Evolutionary conservation across 129 eudicot species (phyloP).

Genomic region (Scalesia atractyloides): DNA sequence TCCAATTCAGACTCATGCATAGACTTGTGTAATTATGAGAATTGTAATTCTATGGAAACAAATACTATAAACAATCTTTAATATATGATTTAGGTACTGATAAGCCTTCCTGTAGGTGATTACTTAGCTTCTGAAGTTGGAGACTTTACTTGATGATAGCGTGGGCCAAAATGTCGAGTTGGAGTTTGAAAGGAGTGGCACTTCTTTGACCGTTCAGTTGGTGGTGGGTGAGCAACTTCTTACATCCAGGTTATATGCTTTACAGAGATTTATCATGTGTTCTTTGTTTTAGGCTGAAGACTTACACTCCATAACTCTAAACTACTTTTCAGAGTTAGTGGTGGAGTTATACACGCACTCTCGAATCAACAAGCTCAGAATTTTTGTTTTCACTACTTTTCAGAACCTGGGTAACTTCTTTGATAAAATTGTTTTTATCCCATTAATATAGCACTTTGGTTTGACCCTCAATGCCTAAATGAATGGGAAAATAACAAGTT

Average conservation of each 20-base stretch:
- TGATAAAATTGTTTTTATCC: neutral
- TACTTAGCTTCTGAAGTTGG: slow-evolving; percentile 88
- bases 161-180: slow-evolving; percentile 70
- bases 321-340: slow-evolving; percentile 90
- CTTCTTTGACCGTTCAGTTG: slow-evolving; percentile 65
- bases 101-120: slow-evolving; percentile 57
- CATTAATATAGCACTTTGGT: no score
- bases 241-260: slow-evolving; percentile 10
- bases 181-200: slow-evolving; percentile 92
- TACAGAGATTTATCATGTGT: slow-evolving; percentile 14
- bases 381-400: slow-evolving; percentile 88
- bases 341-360: slow-evolving; percentile 86
- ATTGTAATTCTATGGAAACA: no score
- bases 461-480: no score
- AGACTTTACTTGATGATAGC: slow-evolving; percentile 81
- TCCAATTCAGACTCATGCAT: no score
- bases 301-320: slow-evolving; percentile 91
- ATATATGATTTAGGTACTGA: neutral
- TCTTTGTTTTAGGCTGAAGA: slow-evolving; percentile 72
- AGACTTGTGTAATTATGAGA: no score
- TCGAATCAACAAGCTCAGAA: slow-evolving; percentile 97
- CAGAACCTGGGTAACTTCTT: slow-evolving; percentile 84
- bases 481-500: neutral
- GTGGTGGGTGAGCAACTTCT: slow-evolving; percentile 15
- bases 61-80: no score